These are phyloP conservation scores for Geotrichum klebahnii DNA, from an alignment of 1,139 yeast species.

Conservation along the genomic window DNA sequence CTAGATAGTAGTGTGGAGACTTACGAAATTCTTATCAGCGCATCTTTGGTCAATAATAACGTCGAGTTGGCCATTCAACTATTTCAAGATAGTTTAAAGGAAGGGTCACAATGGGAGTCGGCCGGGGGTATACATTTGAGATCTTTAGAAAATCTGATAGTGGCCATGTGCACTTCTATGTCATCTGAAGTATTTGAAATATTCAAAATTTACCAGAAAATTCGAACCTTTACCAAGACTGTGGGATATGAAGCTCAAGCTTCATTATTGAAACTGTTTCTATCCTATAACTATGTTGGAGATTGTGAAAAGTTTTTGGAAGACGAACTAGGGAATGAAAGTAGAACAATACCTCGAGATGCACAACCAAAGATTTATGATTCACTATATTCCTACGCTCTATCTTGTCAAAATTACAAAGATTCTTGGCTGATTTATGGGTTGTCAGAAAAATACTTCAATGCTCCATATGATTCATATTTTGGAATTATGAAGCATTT, in stretches of 20 bases:
- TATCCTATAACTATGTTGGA: constrained; percentile 49
- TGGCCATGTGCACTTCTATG: constrained; percentile 29
- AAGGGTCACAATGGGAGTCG: constrained; percentile 47
- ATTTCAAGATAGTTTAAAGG: constrained; percentile 40
- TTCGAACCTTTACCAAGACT: constrained; percentile 42
- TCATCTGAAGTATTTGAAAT: constrained; percentile 32
- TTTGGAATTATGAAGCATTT: constrained; percentile 59
- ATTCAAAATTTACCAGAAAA: constrained; percentile 36
- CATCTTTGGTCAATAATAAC: constrained; percentile 22
- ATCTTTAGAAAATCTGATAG: constrained; percentile 38
- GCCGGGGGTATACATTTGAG: constrained; percentile 37
- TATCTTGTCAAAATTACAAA: constrained; percentile 43
- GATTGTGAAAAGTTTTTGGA: constrained; percentile 58
- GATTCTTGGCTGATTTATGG: constrained; percentile 65
- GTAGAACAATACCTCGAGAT: constrained; percentile 32
- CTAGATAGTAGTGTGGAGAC: constrained; percentile 19
- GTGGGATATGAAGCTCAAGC: constrained; percentile 47
- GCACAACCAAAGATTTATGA: constrained; percentile 43
- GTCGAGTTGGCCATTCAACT: constrained; percentile 36
- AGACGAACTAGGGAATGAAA: constrained; percentile 52
- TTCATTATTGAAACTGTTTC: constrained; percentile 47
- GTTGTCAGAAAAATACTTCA: constrained; percentile 54
- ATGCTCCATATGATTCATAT: constrained; percentile 58
- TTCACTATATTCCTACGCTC: constrained; percentile 47
- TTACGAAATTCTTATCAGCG: constrained; percentile 15